These are phyloP conservation scores for Aspergillus baeticus DNA, from an alignment of 495 filamentous ascomycete species.

Conservation along the genomic window DNA sequence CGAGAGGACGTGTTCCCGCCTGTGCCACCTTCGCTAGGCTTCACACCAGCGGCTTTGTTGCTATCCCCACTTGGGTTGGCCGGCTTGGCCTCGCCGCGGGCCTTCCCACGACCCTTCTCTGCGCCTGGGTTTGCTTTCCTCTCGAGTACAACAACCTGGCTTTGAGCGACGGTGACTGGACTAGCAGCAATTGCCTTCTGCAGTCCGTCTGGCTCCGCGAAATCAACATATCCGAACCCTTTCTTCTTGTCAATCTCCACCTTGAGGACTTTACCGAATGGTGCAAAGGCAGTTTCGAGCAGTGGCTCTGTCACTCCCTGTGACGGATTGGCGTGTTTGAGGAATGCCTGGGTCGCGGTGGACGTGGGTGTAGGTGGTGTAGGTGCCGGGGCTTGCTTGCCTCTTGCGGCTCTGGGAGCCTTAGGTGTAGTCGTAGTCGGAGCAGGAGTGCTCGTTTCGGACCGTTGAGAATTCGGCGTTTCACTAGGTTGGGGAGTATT, in stretches of 20 bases:
- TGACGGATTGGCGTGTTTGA: constrained; percentile 89
- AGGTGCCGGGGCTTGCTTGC: constrained; percentile 30
- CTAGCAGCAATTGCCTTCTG: constrained; percentile 78
- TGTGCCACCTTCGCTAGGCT: constrained; percentile 35
- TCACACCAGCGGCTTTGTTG: constrained; percentile 15
- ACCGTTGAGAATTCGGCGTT: constrained; percentile 25
- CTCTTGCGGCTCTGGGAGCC: constrained; percentile 27
- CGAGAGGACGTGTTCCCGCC: constrained; percentile 40
- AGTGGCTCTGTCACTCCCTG: constrained; percentile 84
- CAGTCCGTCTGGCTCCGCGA: constrained; percentile 66
- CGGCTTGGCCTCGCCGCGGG: constrained; percentile 34
- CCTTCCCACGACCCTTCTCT: constrained; percentile 42
- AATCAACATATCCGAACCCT: constrained; percentile 89
- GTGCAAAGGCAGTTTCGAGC: constrained; percentile 67
- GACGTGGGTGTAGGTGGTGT: constrained; percentile 24
- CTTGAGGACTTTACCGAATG: constrained; percentile 67
- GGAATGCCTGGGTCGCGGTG: constrained; percentile 76
- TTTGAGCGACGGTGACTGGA: constrained; percentile 76
- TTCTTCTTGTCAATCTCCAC: constrained; percentile 93
- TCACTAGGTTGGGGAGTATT: constrained; percentile 25
- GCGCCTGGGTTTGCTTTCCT: constrained; percentile 56
- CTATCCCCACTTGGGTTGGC: constrained; percentile 1
- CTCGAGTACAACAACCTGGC: constrained; percentile 82
- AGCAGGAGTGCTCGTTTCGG: constrained; percentile 25
- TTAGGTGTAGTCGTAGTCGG: constrained; percentile 33